Percentiles rank a stretch among this genome's conserved stretches.
Conservation (phyloP, 2,329 filamentous ascomycete species). For the Alternaria viburni region DNA sequence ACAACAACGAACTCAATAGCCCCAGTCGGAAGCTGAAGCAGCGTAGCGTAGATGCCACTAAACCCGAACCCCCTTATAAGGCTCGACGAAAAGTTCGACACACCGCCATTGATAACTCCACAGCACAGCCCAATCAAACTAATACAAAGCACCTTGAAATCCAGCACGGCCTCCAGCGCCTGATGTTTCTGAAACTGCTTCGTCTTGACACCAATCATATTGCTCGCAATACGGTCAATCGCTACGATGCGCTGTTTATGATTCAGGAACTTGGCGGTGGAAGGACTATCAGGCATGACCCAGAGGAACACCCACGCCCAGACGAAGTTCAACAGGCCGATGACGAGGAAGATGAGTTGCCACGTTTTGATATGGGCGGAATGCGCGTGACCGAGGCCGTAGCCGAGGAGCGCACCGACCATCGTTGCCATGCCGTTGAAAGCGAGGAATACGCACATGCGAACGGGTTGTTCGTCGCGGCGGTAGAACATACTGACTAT, state of each 20-base stretch:
- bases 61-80: constrained; percentile 55
- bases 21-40: constrained; percentile 53
- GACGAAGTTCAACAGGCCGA: constrained; percentile 46
- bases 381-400: constrained; percentile 43
- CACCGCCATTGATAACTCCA: constrained; percentile 59
- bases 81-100: constrained; percentile 57
- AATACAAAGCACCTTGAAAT: constrained; percentile 51
- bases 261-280: constrained; percentile 44
- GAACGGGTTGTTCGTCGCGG: constrained; percentile 47
- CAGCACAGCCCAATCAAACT: constrained; percentile 52
- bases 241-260: constrained; percentile 50
- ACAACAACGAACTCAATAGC: constrained; percentile 53
- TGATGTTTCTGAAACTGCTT: constrained; percentile 46
- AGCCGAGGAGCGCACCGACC: constrained; percentile 45
- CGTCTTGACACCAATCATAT: constrained; percentile 53
- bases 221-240: constrained; percentile 49
- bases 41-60: constrained; percentile 49
- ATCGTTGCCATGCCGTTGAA: constrained; percentile 50
- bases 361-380: constrained; percentile 35
- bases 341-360: constrained; percentile 49
- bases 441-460: constrained; percentile 54
- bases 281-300: constrained; percentile 48
- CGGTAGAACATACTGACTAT: constrained; percentile 49
- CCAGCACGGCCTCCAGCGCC: constrained; percentile 50
- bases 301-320: constrained; percentile 46